Evolutionary conservation across 441 rosid species (phyloP), one percentile per base, ranked within the genome.

Genomic region (Isatis lusitanica): DNA sequence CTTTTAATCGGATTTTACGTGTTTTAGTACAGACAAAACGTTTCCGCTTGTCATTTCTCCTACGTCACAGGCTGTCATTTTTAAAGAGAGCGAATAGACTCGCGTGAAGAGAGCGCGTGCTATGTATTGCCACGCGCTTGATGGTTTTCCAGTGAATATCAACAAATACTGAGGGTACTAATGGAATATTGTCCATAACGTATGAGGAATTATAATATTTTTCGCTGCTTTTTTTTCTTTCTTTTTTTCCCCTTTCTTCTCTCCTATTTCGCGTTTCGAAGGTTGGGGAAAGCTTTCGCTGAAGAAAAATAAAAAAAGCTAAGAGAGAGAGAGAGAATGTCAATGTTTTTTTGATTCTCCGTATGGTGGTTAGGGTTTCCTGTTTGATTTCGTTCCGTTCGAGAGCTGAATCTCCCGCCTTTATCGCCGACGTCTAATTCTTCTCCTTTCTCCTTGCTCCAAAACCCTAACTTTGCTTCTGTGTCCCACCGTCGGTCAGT

Each of bases 301-400:
- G 80, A 83, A 83, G 78, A 55, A 71, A 73, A 68, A 65, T 31
- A 28, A 61, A 76, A 76, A 62, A 75, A 66, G 70, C 62, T 36
- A 26, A 44, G 71, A 53, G 74, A 73, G 78, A 43, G 71, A 53
- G 78, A 74, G 80, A 68, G 79, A 70, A 68, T 72, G 78, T 74
- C 77, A 71, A 75, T 70, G 80, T 72, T 74, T 61, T 76, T 53
- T 31, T 72, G 57, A 82, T 36, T 73, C 83, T 80, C 24, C 71
- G 79, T 82, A 70, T 79, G 88, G 86, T 79, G 80, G 83, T 86
- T 88, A 84, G 92, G 90, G 89, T 81, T 88, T 78, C 38, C 82
- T 28, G 63, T 74, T 50, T 87, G 85, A 81, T 85, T 78, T 68
- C 74, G 38, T 47, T 17, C 75, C 74, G 64, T 57, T 48, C 50